Conservation (phyloP, 768 basidiomycete genomes). For the Leccinum variicolor region DNA sequence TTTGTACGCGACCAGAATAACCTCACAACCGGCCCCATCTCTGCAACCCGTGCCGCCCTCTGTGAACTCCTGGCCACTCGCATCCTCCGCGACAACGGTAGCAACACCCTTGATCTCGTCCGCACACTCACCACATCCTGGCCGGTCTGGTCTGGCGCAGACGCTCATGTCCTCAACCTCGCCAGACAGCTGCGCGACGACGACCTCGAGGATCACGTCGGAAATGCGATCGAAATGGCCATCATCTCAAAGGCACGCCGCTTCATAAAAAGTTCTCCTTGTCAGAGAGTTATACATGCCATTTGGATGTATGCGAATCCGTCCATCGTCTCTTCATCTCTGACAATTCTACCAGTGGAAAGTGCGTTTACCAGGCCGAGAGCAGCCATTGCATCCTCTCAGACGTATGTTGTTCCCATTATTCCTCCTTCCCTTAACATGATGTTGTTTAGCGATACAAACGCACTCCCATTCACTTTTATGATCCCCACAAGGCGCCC, state of each 20-base stretch:
- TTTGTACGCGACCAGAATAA: conserved; percentile 72
- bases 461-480: conserved; percentile 86
- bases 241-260: conserved; percentile 83
- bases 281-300: conserved; percentile 85
- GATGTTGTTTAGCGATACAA: conserved; percentile 76
- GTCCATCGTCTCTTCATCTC: not conserved
- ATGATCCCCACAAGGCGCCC: conserved; percentile 91
- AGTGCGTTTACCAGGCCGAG: conserved; percentile 90
- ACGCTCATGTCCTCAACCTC: conserved; percentile 51
- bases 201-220: conserved; percentile 74
- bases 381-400: conserved; percentile 88
- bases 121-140: conserved; percentile 75
- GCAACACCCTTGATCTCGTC: conserved; percentile 64
- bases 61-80: conserved; percentile 91
- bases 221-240: conserved; percentile 92
- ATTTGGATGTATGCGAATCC: conserved; percentile 63
- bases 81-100: conserved; percentile 67
- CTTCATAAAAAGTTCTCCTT: conserved; percentile 87
- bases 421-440: not conserved
- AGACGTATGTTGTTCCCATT: conserved; percentile 52
- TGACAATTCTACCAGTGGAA: conserved; percentile 52
- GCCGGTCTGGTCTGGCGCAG: conserved; percentile 78
- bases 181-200: conserved; percentile 65
- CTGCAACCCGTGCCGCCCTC: conserved; percentile 69
- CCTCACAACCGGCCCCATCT: conserved; percentile 65